Base-by-base conservation (phyloP, 331 rosid genomes). In the Saraca asoca region DNA sequence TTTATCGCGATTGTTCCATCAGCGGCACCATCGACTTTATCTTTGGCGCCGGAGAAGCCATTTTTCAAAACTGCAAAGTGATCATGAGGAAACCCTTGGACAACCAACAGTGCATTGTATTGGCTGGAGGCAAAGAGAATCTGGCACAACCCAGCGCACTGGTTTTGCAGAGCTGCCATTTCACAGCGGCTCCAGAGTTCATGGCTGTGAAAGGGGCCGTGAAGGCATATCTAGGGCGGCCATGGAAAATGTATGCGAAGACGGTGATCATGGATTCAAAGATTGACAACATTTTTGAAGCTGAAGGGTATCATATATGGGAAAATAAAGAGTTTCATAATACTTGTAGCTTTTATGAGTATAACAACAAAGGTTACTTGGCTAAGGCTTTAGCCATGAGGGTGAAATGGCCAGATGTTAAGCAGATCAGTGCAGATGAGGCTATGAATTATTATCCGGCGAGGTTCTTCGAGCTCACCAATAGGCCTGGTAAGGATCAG, bases 11-110 rank as follows among this genome's bases (percentile, higher is more conserved):
- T 39, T 85, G 95, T 68, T 45, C 60, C 44, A 19, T 91, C 45
- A 45, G 68, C 0, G 97, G 97, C 31, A 88, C 97, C n/a, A 57
- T 91, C 1, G 97, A 91, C 71, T 84, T 88, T 73, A 19, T 91
- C 49, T 86, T 86, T 35, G 96, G 97, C 0, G 88, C 85, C 10
- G 85, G 82, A 0, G 66, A 76, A 0, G 89, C 53, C 0, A 75
- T 91, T 12, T 80, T 91, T 78, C 97, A 91, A 14, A 82, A 85
- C 75, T 91, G 97, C 85, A 79, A 69, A 50, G 31, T 88, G 6
- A 3, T 81, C 0, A 67, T 83, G 10, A 70, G 74, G 57, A 77
- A 79, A 51, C 93, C 95, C 18, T 0, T 66, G 31, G 56, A 34
- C 0, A 64, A 51, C 17, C 95, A 88, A 8, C 29, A 46, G 11